Percentiles rank a stretch among this genome's conserved stretches.
phyloP scores from a whole-genome alignment of 2,329 filamentous ascomycete genomes.

The Reticulascus tulasneorum region DNA sequence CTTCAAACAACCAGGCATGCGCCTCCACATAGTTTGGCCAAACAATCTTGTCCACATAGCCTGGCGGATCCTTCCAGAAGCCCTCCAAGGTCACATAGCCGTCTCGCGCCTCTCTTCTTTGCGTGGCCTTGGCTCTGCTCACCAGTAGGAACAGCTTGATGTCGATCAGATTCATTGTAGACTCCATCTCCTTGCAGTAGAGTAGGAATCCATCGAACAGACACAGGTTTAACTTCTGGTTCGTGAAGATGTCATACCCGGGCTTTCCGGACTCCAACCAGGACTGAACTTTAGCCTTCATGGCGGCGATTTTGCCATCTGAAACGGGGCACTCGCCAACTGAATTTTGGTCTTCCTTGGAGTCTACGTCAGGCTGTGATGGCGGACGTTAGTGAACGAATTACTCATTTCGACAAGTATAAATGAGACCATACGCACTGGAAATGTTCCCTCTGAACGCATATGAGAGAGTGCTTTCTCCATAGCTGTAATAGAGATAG shows the following conservation, averaged over 20 bases:
- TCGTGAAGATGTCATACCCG: slow-evolving; percentile 31
- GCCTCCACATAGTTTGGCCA: slow-evolving; percentile 90
- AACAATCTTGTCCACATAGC: slow-evolving; percentile 89
- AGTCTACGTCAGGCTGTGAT: slow-evolving; percentile 43
- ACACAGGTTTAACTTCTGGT: slow-evolving; percentile 48
- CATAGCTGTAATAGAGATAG: slow-evolving; percentile 70
- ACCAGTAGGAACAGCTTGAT: slow-evolving; percentile 75
- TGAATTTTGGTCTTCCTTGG: slow-evolving; percentile 61
- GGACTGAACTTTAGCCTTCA: slow-evolving; percentile 42
- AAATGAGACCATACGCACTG: slow-evolving; percentile 40
- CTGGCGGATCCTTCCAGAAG: slow-evolving; percentile 93
- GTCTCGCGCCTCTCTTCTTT: slow-evolving; percentile 61
- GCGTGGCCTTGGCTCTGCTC: slow-evolving; percentile 58
- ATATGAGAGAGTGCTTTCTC: slow-evolving; percentile 66
- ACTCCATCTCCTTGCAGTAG: slow-evolving; percentile 55
- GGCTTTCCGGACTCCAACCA: slow-evolving; percentile 43
- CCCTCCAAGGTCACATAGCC: slow-evolving; percentile 82
- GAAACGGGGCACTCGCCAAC: slow-evolving; percentile 52
- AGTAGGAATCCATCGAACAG: slow-evolving; percentile 88
- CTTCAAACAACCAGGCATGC: slow-evolving; percentile 75
- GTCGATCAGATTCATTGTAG: slow-evolving; percentile 62
- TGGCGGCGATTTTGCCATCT: slow-evolving; percentile 38
- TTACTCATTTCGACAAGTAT: too few relatives aligned
- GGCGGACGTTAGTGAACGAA: too few relatives aligned
- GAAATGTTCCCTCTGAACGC: slow-evolving; percentile 60